phyloP scores from a whole-genome alignment of 495 filamentous ascomycete genomes.

The Annulohypoxylon maeteangense region DNA sequence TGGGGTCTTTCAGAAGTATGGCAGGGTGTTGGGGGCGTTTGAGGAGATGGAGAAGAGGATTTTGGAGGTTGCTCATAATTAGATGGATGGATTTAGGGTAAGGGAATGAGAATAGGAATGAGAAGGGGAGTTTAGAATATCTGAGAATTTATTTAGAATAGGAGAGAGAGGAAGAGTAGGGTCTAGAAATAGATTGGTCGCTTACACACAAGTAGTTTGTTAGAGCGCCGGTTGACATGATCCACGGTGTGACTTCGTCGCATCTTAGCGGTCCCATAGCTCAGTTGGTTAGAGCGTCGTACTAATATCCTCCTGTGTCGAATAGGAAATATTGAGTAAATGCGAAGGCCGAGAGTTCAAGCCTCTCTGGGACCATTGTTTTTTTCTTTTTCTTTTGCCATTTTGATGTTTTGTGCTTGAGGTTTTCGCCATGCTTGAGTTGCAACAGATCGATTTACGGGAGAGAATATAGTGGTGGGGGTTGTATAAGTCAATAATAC shows the following conservation, averaged over 20 bases:
- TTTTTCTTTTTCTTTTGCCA: background rate
- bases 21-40: conserved; percentile 78
- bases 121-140: background rate
- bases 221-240: background rate
- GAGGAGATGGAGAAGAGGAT: conserved; percentile 79
- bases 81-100: background rate
- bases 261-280: background rate
- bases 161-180: background rate
- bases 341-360: conserved; percentile 2
- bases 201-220: background rate
- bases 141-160: background rate
- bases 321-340: background rate
- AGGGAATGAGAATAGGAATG: background rate
- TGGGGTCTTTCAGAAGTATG: conserved; percentile 79
- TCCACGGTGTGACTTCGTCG: background rate
- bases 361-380: background rate
- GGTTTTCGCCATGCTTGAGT: too few relatives aligned
- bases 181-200: conserved; percentile 4
- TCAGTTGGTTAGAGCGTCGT: conserved; percentile 2
- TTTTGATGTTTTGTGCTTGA: background rate
- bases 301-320: background rate
- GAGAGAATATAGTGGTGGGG: too few relatives aligned
- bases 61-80: conserved; percentile 63
- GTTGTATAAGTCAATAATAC: too few relatives aligned
- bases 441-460: too few relatives aligned